Base-by-base conservation (phyloP, 164 flowering plant genomes). In the Litsea cubeba region DNA sequence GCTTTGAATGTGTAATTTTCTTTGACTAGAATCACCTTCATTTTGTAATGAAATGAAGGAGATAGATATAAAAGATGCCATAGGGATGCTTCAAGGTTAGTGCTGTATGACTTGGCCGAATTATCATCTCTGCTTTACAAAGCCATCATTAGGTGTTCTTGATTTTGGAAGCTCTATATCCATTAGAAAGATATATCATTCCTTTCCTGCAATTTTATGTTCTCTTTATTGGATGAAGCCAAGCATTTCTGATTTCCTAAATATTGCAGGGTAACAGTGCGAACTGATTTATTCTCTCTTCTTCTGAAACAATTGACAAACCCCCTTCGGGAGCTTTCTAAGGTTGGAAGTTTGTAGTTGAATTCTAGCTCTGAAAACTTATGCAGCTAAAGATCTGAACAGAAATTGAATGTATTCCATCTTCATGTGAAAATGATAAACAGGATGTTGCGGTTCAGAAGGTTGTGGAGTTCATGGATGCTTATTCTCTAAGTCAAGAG, bases 361-460 rank as follows among this genome's bases (percentile, higher is more conserved):
- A 18, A 26, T 18, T 60, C 24, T 24, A 20, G 50, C 46, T 40
- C 3, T 62, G 15, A 2, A 50, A 7, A 40, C 10, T 40, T 40
- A 7, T 5, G 10, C 46, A 1, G 46, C 46, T 40, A 40, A 40
- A 40, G 2, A 40, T 6, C 46, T 40, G 32, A 70, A 25, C 15
- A 26, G 62, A 17, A 15, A 23, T 12, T 22, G 20, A 22, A 69
- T 20, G 24, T 25, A 49, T 50, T 54, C 60, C 3, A 51, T 70
- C 15, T 46, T 18, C 26, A 12, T 35, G 24, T 71, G 26, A 30
- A 24, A 75, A 67, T 68, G 25, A 50, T 50, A 40, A 40, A 54
- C 87, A 93, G 99, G 99, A 93, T 83, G 98, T 87, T 78, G 98
- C 96, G 65, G 96, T 91, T 75, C 83, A 81, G 76, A 84, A 82